A percentile compares a stretch with the other conserved stretches of the same genome.
Evolutionary conservation across 441 rosid genomes (phyloP).

Genomic region (Syzygium syzygioides): DNA sequence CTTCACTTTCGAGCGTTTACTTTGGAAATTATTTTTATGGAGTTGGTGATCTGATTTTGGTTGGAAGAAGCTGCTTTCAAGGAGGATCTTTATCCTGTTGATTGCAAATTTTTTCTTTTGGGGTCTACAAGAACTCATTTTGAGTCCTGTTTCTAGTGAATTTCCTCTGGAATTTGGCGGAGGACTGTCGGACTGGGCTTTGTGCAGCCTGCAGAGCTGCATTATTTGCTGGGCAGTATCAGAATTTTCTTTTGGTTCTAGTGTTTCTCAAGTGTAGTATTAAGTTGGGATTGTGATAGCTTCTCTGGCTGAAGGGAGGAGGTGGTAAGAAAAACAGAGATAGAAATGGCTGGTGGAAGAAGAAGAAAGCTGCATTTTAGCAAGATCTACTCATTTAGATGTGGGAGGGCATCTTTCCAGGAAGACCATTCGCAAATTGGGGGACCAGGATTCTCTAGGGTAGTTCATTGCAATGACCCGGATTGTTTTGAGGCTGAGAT

Average conservation of each 20-base stretch:
- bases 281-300: background rate
- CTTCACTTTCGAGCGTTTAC: background rate
- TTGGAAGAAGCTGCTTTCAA: background rate
- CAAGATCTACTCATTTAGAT: conserved; percentile 15
- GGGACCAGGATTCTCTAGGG: conserved; percentile 59
- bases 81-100: background rate
- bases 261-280: background rate
- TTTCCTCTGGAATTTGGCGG: background rate
- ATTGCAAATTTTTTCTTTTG: background rate
- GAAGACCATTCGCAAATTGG: conserved; percentile 56
- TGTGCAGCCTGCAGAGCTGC: background rate
- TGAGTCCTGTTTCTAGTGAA: background rate
- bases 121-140: background rate
- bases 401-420: conserved; percentile 14
- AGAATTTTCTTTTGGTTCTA: background rate
- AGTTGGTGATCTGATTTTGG: background rate
- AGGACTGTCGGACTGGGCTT: background rate
- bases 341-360: conserved; percentile 10
- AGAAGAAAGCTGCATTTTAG: conserved; percentile 15
- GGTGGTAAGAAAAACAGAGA: background rate
- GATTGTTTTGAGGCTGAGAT: conserved; percentile 37
- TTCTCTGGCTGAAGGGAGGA: background rate
- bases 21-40: background rate
- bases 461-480: conserved; percentile 55
- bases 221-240: background rate